Base-by-base conservation (phyloP, 148 eudicot genomes). In the Vaccinium corymbosum region DNA sequence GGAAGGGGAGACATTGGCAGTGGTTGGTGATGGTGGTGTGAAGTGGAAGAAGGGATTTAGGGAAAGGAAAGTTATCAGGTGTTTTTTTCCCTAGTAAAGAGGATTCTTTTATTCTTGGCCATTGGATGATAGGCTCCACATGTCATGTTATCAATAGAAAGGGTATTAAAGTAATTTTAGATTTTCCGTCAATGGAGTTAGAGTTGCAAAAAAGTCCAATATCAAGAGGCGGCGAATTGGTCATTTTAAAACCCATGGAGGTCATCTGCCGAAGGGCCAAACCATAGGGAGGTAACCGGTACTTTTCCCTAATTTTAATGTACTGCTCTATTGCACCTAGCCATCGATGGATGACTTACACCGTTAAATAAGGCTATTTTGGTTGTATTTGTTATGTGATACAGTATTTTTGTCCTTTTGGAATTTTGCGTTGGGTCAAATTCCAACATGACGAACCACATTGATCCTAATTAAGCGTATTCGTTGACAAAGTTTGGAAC, bases 401-500 rank as follows among this genome's bases (percentile, higher is more conserved):
- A 14, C 15, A 1, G 20, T 35, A 51, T 15, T 15, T 27, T 50
- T 9, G 50, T 20, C 27, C 25, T 6, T 32, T 49, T 12, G 9
- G 22, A 76, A 12, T 20, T 42, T 73, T 3, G 56, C 16, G 49
- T 61, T 0, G 27, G 25, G 13, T 27, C 51, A 14, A 50, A 29
- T 50, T 75, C 29, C 19, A 53, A 27, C 57, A 50, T 29, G 38
- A 77, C 8, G 80, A 76, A 76, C 51, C 10, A 76, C 57, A 22
- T 76, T 76, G 57, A 49, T 50, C 8, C 53, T 76, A n/a, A 50
- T 76, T 50, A 50, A 50, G 38, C 56, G 5, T 76, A 50, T 49
- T 76, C 57, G 1, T 76, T 76, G 80, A 51, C 35, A 76, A 42
- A 51, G 80, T 11, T 51, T 22, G 80, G 35, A 76, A n/a, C 32